Evolutionary conservation across 2,329 filamentous ascomycete genomes (phyloP).

Genomic region (Colletotrichum spaethianum): DNA sequence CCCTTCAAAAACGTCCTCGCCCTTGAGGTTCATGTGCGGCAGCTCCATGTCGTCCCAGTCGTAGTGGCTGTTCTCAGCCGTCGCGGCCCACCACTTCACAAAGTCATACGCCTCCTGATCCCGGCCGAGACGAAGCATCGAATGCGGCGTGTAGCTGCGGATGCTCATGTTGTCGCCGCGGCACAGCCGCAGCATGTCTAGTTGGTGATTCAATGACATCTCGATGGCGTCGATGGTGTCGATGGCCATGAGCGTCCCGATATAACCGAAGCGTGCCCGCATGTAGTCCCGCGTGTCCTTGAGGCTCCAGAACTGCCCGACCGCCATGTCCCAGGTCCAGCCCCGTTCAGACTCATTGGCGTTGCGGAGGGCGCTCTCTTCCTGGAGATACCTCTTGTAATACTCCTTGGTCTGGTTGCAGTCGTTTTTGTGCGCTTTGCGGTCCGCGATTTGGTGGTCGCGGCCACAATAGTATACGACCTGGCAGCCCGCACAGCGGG

Average conservation of each 20-base stretch:
- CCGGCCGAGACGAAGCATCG: constrained; percentile 60
- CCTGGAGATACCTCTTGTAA: constrained; percentile 47
- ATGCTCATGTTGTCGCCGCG: constrained; percentile 61
- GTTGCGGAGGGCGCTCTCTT: constrained; percentile 56
- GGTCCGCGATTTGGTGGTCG: constrained; percentile 58
- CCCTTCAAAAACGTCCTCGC: constrained; percentile 44
- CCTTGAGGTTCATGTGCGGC: constrained; percentile 43
- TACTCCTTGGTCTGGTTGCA: constrained; percentile 56
- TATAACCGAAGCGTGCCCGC: constrained; percentile 52
- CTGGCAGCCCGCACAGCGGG: constrained; percentile 58
- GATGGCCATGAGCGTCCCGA: constrained; percentile 51
- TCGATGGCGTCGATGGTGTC: constrained; percentile 53
- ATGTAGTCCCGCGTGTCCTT: constrained; percentile 60
- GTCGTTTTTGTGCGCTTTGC: constrained; percentile 53
- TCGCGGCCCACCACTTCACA: constrained; percentile 51
- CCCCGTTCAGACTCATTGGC: constrained; percentile 45
- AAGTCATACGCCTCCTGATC: constrained; percentile 68
- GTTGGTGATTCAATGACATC: constrained; percentile 54
- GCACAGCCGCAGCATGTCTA: constrained; percentile 61
- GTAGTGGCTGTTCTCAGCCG: constrained; percentile 35
- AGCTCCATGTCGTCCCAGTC: constrained; percentile 43
- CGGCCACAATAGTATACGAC: constrained; percentile 60
- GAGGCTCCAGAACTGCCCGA: constrained; percentile 60
- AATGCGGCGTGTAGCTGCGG: constrained; percentile 55
- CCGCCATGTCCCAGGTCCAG: constrained; percentile 54